These are phyloP conservation scores for Blakeslea trispora DNA, from an alignment of 371 early-diverging fungal species.

Conservation along the genomic window DNA sequence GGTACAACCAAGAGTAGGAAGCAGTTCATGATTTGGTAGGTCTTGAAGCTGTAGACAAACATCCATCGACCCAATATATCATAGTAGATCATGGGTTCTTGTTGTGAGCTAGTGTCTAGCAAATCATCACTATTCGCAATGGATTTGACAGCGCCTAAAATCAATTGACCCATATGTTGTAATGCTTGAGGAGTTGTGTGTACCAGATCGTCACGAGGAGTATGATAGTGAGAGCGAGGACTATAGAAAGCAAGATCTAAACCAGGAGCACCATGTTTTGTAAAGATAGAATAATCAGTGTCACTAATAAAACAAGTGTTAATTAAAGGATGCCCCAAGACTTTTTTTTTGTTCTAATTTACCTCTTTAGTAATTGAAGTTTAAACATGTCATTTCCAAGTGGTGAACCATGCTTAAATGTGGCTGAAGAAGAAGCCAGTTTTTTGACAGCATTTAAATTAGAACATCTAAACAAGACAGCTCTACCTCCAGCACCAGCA, in stretches of 20 bases:
- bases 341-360: constrained; percentile 1
- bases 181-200: constrained; percentile 48
- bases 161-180: constrained; percentile 69
- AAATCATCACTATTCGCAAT: constrained; percentile 48
- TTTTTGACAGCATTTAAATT: constrained; percentile 53
- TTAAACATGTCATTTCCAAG: constrained; percentile 74
- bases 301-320: constrained; percentile 40
- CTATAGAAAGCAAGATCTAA: constrained; percentile 75
- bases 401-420: constrained; percentile 41
- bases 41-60: constrained; percentile 50
- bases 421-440: constrained; percentile 29
- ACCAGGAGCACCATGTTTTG: constrained; percentile 64
- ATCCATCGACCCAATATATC: constrained; percentile 56
- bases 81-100: constrained; percentile 48
- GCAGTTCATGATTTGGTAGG: constrained; percentile 41
- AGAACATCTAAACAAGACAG: constrained; percentile 68
- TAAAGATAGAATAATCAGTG: constrained; percentile 72
- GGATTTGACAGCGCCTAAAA: constrained; percentile 39
- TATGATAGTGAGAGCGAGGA: constrained; percentile 73
- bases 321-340: background rate
- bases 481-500: constrained; percentile 79
- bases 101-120: constrained; percentile 18
- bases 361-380: constrained; percentile 64
- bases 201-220: constrained; percentile 58
- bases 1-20: constrained; percentile 43